Evolutionary conservation across 371 early-diverging fungal species (phyloP), one percentile per base, ranked within the genome.

Genomic region (Lichtheimia hyalospora): DNA sequence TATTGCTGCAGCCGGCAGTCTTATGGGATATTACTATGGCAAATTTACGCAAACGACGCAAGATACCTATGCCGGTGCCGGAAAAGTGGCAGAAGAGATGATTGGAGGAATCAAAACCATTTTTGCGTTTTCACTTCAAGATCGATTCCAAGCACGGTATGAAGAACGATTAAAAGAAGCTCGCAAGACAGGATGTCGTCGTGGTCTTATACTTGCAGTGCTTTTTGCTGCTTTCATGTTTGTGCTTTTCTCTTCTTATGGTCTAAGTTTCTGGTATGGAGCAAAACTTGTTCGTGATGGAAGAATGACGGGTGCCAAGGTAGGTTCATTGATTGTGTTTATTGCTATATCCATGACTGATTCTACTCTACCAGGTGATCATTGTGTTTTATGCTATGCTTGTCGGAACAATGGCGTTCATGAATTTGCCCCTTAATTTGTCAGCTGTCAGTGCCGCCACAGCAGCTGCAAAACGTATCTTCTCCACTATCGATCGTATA

Each of bases 41-140:
- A 84, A 52, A 66, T 87, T 10, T 67, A 84, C 13, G 58, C 67
- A 8, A 62, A 52, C 68, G 16, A 69, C 74, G 6, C 80, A 77
- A 61, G 60, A 55, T n/a, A 46, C 82, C 14, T 95, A 93, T 64
- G 92, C 91, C 7, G 61, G 63, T 15, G 92, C 95, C 12, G 92
- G 93, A 25, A 86, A 80, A 2, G 67, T 94, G 12, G 95, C 95
- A 5, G 88, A 92, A 60, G 92, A 96, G 63, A 89, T 84, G 0
- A 69, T 96, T 46, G 67, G 88, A 3, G 78, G 84, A 12, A 88
- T 95, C 57, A 82, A 92, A 34, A 95, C 95, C 3, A 88, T 93
- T 28, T 79, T 79, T 48, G 79, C 93, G 2, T 93, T 93, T 72
- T 85, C 83, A 61, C 86, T 82, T 10, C 88, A 92, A 67, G 67